Evolutionary conservation across 2,329 filamentous ascomycete genomes (phyloP), one percentile per base, ranked within the genome.

Genomic region (Berkeleyomyces rouxiae): DNA sequence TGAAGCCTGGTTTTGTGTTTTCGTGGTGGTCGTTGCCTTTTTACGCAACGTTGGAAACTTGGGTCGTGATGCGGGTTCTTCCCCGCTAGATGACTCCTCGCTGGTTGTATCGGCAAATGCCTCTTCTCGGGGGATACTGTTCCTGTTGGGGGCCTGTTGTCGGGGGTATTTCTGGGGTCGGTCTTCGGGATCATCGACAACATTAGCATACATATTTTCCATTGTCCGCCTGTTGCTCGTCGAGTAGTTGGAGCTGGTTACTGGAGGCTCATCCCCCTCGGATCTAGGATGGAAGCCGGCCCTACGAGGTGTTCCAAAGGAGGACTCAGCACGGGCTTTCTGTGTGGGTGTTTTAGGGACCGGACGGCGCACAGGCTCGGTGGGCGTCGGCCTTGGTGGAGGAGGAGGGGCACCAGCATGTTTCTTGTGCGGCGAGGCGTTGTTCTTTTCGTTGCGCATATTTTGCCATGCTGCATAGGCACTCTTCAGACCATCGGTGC

Each of bases 191-290:
- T 42, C 37, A 6, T 63, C 57, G n/a, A n/a, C 51, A 36, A 36
- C 33, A 16, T 55, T 55, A 7, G 44, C 47, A 37, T 65, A 58
- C 42, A 53, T 58, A 10, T 59, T 51, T 7, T 49, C 46, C 40
- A 61, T 61, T 51, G 57, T 65, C 3, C 61, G 53, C 47, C 59
- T 62, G 11, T 59, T 66, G 60, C 69, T 75, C 1, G 75, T 76
- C 51, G 73, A 78, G 67, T 82, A 81, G 67, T 79, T 80, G 65
- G 72, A 77, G 67, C 71, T 78, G 7, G 72, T 73, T 0, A 79
- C 79, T 0, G 78, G 73, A 3, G 79, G 78, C 65, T 82, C 81
- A 58, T 83, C 81, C 2, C 76, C 78, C 1, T 78, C 74, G 9
- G 80, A 79, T 43, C 72, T 73, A 55, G 79, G 78, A 53, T 76